Conservation (phyloP, 1,284 basidiomycete species). For the Pulveroboletus sp. region DNA sequence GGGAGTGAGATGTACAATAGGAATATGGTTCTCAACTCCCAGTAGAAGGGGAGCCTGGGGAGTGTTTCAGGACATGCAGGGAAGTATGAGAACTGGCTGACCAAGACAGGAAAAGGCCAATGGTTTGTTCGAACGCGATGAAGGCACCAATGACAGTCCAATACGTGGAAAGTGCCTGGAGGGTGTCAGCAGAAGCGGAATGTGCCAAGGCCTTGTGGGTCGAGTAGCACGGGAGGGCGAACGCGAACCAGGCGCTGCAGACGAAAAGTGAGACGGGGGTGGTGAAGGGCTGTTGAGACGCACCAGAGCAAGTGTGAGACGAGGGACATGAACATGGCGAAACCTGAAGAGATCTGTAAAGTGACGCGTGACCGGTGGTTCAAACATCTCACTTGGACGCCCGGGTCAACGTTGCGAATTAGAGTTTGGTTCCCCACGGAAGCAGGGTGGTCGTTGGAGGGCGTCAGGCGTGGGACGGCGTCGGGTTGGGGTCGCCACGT, state of each 20-base stretch:
- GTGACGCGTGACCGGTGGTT: too few species aligned
- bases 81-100: conserved; percentile 36
- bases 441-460: too few species aligned
- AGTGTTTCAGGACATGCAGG: conserved; percentile 11
- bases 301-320: conserved; percentile 45
- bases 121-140: conserved; percentile 66
- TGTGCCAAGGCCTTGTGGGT: conserved; percentile 69
- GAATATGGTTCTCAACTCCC: conserved; percentile 69
- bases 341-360: too few species aligned
- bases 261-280: background rate
- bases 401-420: too few species aligned
- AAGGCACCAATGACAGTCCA: conserved; percentile 52
- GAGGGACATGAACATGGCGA: conserved; percentile 50
- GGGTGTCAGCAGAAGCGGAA: conserved; percentile 56
- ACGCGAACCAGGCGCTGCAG: conserved; percentile 67
- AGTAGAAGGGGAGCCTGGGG: conserved; percentile 78
- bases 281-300: background rate
- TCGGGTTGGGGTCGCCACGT: conserved; percentile 17
- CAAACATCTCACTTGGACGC: too few species aligned
- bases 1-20: conserved; percentile 75
- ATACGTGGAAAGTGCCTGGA: conserved; percentile 49
- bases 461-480: too few species aligned
- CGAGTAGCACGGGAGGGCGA: conserved; percentile 59
- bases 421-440: too few species aligned
- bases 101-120: conserved; percentile 74